These are phyloP conservation scores for Citrus sp. DNA, from an alignment of 345 rosid genomes.

Conservation along the genomic window DNA sequence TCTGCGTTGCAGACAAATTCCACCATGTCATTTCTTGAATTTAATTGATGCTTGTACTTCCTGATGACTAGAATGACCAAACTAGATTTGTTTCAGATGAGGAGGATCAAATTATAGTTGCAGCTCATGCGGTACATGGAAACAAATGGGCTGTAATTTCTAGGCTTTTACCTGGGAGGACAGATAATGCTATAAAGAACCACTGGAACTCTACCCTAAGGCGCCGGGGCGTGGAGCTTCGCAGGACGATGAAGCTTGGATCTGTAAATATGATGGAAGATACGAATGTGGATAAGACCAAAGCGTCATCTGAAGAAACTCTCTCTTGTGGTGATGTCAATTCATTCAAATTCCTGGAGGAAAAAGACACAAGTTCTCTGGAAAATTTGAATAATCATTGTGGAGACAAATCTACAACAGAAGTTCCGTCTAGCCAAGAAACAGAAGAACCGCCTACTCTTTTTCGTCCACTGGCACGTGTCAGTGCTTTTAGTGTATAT, in stretches of 20 bases:
- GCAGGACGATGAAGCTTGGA: constrained; percentile 25
- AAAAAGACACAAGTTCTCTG: constrained; percentile 47
- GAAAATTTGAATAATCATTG: constrained; percentile 41
- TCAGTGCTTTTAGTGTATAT: constrained; percentile 56
- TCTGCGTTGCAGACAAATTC: not conserved
- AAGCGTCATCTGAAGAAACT: constrained; percentile 74
- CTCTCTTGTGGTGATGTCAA: constrained; percentile 62
- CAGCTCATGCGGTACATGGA: constrained; percentile 70
- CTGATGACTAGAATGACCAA: not conserved
- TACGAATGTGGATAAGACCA: constrained; percentile 40
- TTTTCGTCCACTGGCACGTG: constrained; percentile 63
- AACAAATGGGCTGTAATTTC: constrained; percentile 91
- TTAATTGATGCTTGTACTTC: constrained; percentile 8
- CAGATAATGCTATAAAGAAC: constrained; percentile 86
- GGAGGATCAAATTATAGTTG: constrained; percentile 65
- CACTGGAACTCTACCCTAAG: constrained; percentile 87
- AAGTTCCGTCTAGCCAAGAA: constrained; percentile 31
- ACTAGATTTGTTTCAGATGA: constrained; percentile 42
- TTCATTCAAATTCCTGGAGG: constrained; percentile 53
- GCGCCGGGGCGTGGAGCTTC: constrained; percentile 45
- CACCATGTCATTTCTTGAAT: not conserved
- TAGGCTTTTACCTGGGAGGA: constrained; percentile 74
- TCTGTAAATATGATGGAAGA: constrained; percentile 37
- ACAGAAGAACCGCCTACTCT: constrained; percentile 48
- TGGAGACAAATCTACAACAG: constrained; percentile 28